These are phyloP conservation scores for Chlorociboria aeruginascens DNA, from an alignment of 495 filamentous ascomycete species.

Conservation along the genomic window DNA sequence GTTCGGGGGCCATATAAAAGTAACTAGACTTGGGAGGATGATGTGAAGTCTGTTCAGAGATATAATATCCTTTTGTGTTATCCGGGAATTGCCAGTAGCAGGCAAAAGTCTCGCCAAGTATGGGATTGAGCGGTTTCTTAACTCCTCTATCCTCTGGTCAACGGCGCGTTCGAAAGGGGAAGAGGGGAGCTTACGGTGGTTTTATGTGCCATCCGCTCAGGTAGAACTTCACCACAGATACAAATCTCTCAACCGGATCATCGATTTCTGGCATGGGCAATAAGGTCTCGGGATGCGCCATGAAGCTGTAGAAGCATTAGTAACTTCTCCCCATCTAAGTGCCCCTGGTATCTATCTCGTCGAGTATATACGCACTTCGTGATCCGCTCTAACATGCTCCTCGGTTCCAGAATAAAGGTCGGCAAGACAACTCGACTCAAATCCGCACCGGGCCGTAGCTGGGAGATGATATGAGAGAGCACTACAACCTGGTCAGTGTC, in stretches of 20 bases:
- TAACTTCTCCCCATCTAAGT: neutral
- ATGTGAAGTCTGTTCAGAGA: slow-evolving; percentile 94
- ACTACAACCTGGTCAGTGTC: slow-evolving; percentile 35
- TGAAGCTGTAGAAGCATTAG: slow-evolving; percentile 57
- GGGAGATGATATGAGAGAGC: slow-evolving; percentile 90
- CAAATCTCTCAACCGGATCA: slow-evolving; percentile 82
- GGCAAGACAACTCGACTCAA: slow-evolving; percentile 88
- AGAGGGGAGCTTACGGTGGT: slow-evolving; percentile 56
- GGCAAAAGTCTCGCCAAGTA: slow-evolving; percentile 89
- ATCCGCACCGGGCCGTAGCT: slow-evolving; percentile 90
- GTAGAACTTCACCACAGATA: slow-evolving; percentile 95
- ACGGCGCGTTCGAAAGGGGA: slow-evolving; percentile 1
- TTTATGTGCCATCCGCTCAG: slow-evolving; percentile 98
- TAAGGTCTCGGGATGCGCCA: slow-evolving; percentile 96
- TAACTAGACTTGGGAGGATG: slow-evolving; percentile 98
- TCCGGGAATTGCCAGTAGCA: slow-evolving; percentile 93
- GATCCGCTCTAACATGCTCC: slow-evolving; percentile 96
- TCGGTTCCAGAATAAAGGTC: slow-evolving; percentile 95
- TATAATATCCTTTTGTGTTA: slow-evolving; percentile 80
- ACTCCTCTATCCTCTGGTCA: slow-evolving; percentile 53
- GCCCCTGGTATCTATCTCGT: neutral
- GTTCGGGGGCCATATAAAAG: slow-evolving; percentile 96
- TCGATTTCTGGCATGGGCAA: slow-evolving; percentile 78
- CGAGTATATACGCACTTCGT: slow-evolving; percentile 60
- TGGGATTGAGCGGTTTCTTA: slow-evolving; percentile 96